phyloP scores from a whole-genome alignment of 345 rosid genomes.

The Chamaenerion angustifolium region DNA sequence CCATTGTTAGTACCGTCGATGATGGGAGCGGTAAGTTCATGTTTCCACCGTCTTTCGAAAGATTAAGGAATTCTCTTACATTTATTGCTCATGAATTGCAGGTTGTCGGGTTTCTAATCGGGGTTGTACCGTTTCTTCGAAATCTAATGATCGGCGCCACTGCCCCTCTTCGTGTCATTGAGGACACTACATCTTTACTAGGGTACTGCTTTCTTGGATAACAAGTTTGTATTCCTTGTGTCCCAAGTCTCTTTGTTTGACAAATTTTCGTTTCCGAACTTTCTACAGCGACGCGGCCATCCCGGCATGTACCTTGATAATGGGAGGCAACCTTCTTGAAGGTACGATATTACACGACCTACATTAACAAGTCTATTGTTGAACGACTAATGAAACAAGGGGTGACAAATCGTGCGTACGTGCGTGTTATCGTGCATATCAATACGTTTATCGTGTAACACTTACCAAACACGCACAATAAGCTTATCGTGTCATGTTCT shows the following conservation, averaged over 20 bases:
- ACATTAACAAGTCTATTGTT: neutral
- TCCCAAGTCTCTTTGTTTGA: neutral
- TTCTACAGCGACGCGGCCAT: constrained; percentile 27
- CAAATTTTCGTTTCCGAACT: neutral
- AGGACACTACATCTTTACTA: constrained; percentile 21
- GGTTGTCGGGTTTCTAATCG: constrained; percentile 31
- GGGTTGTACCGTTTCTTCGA: constrained; percentile 20
- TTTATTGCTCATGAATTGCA: no score
- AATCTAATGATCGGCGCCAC: constrained; percentile 19
- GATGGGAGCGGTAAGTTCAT: constrained; percentile 19
- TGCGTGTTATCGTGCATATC: no score
- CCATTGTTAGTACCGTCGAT: constrained; percentile 27
- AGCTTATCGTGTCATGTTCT: no score
- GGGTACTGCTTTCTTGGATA: constrained; percentile 15
- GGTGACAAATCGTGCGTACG: no score
- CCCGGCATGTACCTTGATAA: constrained; percentile 25
- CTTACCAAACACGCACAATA: no score
- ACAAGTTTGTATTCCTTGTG: no score
- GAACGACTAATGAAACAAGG: neutral
- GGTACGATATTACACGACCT: neutral
- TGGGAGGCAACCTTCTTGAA: constrained; percentile 37
- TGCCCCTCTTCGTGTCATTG: constrained; percentile 27
- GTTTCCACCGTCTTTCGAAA: no score
- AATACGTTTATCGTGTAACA: no score
- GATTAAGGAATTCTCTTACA: no score